Conservation (phyloP, 2,329 filamentous ascomycete species). For the Corniculantispora saksenae region DNA sequence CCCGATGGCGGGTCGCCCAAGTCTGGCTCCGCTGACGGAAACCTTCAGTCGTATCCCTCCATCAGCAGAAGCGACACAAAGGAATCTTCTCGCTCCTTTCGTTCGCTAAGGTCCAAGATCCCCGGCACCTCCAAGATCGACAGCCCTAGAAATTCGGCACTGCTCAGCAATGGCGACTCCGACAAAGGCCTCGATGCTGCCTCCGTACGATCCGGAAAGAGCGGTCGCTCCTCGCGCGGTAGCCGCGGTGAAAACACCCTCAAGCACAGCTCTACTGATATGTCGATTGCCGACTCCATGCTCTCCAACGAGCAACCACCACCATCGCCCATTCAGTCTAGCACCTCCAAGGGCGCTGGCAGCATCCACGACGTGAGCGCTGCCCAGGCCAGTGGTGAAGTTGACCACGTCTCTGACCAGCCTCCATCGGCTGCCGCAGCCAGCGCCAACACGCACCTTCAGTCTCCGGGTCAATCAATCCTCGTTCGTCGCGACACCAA, state of each 20-base stretch:
- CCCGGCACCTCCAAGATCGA: slow-evolving; percentile 72
- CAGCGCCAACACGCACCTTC: slow-evolving; percentile 57
- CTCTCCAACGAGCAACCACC: slow-evolving; percentile 61
- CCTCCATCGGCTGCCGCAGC: slow-evolving; percentile 69
- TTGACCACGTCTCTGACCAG: slow-evolving; percentile 90
- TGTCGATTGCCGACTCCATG: slow-evolving; percentile 45
- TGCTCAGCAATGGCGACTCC: slow-evolving; percentile 63
- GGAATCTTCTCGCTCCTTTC: slow-evolving; percentile 84
- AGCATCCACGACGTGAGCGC: slow-evolving; percentile 77
- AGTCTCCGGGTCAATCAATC: slow-evolving; percentile 84
- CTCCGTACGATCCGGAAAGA: slow-evolving; percentile 72
- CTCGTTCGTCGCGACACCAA: slow-evolving; percentile 77
- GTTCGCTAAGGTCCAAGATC: slow-evolving; percentile 86
- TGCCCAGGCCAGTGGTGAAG: slow-evolving; percentile 84
- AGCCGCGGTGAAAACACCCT: slow-evolving; percentile 48
- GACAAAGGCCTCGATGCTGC: slow-evolving; percentile 70
- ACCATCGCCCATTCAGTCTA: slow-evolving; percentile 83
- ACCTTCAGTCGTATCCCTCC: slow-evolving; percentile 82
- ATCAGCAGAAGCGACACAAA: slow-evolving; percentile 92
- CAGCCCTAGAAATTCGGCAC: slow-evolving; percentile 76
- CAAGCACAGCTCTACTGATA: slow-evolving; percentile 44
- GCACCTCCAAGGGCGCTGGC: slow-evolving; percentile 59
- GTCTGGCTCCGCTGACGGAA: slow-evolving; percentile 43
- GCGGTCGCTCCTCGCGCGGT: slow-evolving; percentile 53
- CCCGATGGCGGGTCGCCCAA: slow-evolving; percentile 52